phyloP scores from a whole-genome alignment of 129 eudicot genomes.

The Cynara cardunculus region DNA sequence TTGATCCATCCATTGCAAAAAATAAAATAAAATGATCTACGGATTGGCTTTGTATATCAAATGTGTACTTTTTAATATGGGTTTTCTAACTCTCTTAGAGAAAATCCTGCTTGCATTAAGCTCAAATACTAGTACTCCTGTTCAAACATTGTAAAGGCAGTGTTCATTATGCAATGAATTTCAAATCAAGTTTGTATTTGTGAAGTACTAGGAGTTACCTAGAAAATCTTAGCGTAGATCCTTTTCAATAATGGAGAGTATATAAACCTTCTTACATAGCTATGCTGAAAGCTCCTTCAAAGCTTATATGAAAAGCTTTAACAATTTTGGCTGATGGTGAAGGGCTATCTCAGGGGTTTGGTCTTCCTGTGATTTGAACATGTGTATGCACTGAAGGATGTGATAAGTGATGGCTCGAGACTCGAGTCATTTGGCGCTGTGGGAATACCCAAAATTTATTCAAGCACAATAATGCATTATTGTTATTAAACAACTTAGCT shows the following conservation, averaged over 20 bases:
- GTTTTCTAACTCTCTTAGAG: neutral
- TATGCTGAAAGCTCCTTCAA: neutral
- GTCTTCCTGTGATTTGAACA: neutral
- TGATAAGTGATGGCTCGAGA: neutral
- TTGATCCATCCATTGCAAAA: neutral
- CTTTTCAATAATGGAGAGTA: neutral
- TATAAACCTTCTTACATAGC: neutral
- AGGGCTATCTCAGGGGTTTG: neutral
- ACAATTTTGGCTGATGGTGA: neutral
- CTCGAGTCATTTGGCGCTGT: neutral
- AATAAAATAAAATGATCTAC: neutral
- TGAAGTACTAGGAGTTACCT: neutral
- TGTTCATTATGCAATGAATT: neutral
- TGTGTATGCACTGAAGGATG: neutral
- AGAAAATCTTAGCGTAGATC: neutral
- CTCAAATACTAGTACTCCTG: neutral
- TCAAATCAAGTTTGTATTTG: neutral
- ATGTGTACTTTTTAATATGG: neutral
- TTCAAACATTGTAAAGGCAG: neutral
- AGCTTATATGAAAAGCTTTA: neutral
- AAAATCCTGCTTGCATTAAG: neutral
- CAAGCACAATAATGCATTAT: too few species aligned
- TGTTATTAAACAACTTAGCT: too few species aligned
- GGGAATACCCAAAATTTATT: neutral
- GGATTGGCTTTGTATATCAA: neutral